Conservation (phyloP, 2,329 filamentous ascomycete species). For the Paradendryphiella salina region DNA sequence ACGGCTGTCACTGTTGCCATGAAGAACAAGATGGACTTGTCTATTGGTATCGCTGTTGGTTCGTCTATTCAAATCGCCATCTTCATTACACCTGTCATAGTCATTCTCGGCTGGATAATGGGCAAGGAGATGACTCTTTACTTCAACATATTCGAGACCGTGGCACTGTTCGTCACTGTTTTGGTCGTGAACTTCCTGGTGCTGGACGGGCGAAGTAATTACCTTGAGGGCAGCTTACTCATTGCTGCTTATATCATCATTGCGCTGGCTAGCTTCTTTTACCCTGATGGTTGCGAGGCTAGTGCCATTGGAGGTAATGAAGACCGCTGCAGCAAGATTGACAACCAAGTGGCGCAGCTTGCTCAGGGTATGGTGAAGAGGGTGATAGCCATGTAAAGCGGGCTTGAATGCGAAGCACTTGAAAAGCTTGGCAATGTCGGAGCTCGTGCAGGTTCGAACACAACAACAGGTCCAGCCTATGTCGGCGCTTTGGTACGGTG, state of each 20-base stretch:
- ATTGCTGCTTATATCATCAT: conserved; percentile 82
- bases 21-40: conserved; percentile 84
- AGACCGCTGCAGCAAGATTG: conserved; percentile 14
- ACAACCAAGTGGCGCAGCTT: conserved; percentile 9
- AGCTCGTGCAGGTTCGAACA: background rate
- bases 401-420: background rate
- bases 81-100: conserved; percentile 75
- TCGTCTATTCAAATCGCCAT: conserved; percentile 79
- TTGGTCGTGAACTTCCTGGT: conserved; percentile 87
- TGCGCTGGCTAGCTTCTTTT: conserved; percentile 59
- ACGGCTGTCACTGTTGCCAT: conserved; percentile 78
- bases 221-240: conserved; percentile 75
- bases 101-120: conserved; percentile 79
- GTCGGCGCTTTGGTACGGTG: conserved; percentile 6
- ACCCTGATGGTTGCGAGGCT: conserved; percentile 49
- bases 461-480: background rate
- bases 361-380: conserved; percentile 24
- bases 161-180: conserved; percentile 79
- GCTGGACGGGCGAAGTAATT: conserved; percentile 79
- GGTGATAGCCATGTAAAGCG: conserved; percentile 20
- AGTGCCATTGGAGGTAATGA: conserved; percentile 52
- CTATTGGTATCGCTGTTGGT: conserved; percentile 78
- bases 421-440: background rate
- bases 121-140: conserved; percentile 69
- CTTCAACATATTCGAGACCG: conserved; percentile 64